These are phyloP conservation scores for Fusarium sacchari DNA, from an alignment of 2,329 filamentous ascomycete species.

Conservation along the genomic window DNA sequence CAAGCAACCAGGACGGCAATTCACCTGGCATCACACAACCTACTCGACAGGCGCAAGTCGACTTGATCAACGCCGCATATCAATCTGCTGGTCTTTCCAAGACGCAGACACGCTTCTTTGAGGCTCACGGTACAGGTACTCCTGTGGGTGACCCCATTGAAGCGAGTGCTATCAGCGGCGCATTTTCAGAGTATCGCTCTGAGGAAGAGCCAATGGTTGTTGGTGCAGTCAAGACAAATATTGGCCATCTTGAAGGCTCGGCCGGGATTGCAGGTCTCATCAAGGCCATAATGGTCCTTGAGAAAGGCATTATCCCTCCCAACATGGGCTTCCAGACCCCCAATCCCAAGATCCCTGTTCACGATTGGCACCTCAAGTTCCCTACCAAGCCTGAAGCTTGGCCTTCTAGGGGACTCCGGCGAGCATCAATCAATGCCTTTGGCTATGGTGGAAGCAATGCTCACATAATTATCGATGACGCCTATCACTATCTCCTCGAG, in stretches of 20 bases:
- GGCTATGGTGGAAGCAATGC: constrained; percentile 12
- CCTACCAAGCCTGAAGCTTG: neutral
- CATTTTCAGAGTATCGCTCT: neutral
- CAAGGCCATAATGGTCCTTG: neutral
- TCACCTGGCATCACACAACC: constrained; percentile 3
- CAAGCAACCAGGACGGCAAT: neutral
- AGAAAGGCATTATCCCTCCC: neutral
- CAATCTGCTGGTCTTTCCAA: neutral
- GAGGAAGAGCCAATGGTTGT: neutral
- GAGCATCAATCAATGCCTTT: constrained; percentile 8
- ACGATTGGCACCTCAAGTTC: constrained; percentile 5
- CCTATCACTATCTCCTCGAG: neutral
- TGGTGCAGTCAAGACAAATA: constrained; percentile 1
- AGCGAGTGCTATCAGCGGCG: constrained; percentile 1
- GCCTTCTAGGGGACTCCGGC: neutral
- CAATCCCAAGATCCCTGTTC: constrained; percentile 1
- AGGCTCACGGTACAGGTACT: neutral
- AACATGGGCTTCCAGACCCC: neutral
- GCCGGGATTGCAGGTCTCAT: constrained; percentile 1
- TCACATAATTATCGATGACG: constrained; percentile 12
- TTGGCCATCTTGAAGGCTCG: neutral
- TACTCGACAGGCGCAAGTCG: neutral
- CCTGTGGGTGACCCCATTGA: constrained; percentile 3
- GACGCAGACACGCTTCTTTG: neutral
- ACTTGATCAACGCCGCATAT: neutral